Base-by-base conservation (phyloP, 345 rosid genomes). In the Pelargonium nanum region DNA sequence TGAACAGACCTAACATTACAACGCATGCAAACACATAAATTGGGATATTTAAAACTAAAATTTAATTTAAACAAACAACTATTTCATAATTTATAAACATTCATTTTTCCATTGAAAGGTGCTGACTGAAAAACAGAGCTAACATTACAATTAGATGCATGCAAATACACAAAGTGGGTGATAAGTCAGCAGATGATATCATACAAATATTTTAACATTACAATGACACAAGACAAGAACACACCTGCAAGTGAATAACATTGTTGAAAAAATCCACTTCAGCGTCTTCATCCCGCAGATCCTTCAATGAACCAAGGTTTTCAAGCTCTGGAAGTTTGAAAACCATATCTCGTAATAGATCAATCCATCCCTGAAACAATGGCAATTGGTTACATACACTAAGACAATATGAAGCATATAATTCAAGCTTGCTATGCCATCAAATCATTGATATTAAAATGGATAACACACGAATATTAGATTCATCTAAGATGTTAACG, bases 241-340 rank as follows among this genome's bases (percentile, higher is more conserved):
- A 56, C 54, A 88, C 96, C 96, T 86, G 97, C 68, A 89, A 73
- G 77, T 85, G 90, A 62, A 79, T 70, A 56, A 93, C 75, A 61
- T 87, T 70, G 66, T 79, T 81, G 70, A 93, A 89, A 77, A 93
- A 93, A 79, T 89, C 97, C 22, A 83, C 70, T 67, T 93, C 91
- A 30, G 85, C 84, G 70, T 93, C 89, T 63, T 82, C 90, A 60
- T 94, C 83, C 75, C 91, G 85, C 58, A 93, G 66, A 56, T 81
- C 82, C 74, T 70, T 78, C 55, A 87, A 77, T 13, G 83, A 78
- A 72, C 60, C 59, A 68, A 93, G 80, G 69, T 82, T 64, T 55
- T 67, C 77, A 52, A 87, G 70, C 61, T 74, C 83, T 24, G 96
- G 97, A 62, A 93, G 87, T 71, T 86, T 87, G 73, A 74, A 71